phyloP scores from a whole-genome alignment of 2,329 filamentous ascomycete genomes.

The Cercospora brassicicola region DNA sequence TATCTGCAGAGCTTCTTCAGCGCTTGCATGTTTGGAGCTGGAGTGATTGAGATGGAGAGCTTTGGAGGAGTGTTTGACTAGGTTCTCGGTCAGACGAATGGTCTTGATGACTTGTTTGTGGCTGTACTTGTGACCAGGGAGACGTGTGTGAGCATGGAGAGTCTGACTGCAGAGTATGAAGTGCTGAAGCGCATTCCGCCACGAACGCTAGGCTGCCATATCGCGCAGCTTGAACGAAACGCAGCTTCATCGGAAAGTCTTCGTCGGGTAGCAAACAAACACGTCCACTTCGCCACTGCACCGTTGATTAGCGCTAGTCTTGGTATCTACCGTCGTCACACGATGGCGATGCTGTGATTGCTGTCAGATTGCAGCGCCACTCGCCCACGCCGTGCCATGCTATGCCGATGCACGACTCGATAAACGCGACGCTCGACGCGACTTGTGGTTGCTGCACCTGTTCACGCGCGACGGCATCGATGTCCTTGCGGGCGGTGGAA shows the following conservation, averaged over 20 bases:
- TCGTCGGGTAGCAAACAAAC: not conserved
- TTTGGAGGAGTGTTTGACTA: not conserved
- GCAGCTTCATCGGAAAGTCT: not conserved
- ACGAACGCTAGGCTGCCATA: not conserved
- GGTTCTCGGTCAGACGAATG: not conserved
- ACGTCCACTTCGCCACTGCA: not conserved
- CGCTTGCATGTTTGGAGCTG: conserved; percentile 9
- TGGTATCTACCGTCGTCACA: not conserved
- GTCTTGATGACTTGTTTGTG: not conserved
- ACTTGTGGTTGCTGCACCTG: not conserved
- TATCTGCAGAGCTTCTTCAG: conserved; percentile 9
- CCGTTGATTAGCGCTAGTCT: not conserved
- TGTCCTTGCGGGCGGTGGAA: not conserved
- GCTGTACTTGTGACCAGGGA: not conserved
- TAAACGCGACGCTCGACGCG: not conserved
- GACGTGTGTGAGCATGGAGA: not conserved
- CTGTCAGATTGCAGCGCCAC: not conserved
- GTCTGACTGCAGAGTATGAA: not conserved
- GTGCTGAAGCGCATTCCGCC: not conserved
- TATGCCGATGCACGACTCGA: not conserved
- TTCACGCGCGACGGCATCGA: not conserved
- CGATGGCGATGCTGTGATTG: not conserved
- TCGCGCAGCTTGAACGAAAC: not conserved
- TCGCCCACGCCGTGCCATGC: not conserved
- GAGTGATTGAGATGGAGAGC: conserved; percentile 9